phyloP scores from a whole-genome alignment of 257 asterid species.

The Rehmannia glutinosa region DNA sequence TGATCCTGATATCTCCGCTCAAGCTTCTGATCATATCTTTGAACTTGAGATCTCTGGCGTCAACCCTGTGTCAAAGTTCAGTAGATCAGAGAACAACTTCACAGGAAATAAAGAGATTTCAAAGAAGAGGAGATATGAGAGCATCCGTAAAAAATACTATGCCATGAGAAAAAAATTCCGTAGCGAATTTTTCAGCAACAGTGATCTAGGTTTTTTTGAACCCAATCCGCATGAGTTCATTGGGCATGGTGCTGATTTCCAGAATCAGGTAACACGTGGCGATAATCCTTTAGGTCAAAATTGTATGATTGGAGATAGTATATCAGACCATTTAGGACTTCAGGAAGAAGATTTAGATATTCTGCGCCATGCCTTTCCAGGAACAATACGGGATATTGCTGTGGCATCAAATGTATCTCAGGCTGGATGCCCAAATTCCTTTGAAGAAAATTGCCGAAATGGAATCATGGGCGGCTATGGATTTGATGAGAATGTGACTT shows the following conservation, averaged over 20 bases:
- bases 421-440: constrained; percentile 34
- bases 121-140: constrained; percentile 54
- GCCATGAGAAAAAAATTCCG: constrained; percentile 75
- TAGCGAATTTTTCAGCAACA: constrained; percentile 47
- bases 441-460: constrained; percentile 29
- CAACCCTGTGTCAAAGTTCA: constrained; percentile 45
- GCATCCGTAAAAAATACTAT: constrained; percentile 61
- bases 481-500: constrained; percentile 36
- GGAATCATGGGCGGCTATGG: constrained; percentile 42
- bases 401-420: constrained; percentile 32
- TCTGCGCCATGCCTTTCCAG: constrained; percentile 62
- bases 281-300: constrained; percentile 38
- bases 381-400: constrained; percentile 35
- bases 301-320: constrained; percentile 36
- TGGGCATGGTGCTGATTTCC: constrained; percentile 48
- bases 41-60: constrained; percentile 80
- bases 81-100: constrained; percentile 38
- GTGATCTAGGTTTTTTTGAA: constrained; percentile 56
- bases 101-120: constrained; percentile 42
- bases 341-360: constrained; percentile 70
- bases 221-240: constrained; percentile 40
- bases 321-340: constrained; percentile 47
- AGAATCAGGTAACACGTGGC: constrained; percentile 36
- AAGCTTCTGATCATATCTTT: constrained; percentile 60
- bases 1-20: constrained; percentile 66